A percentile compares a stretch with the other conserved stretches of the same genome.
Evolutionary conservation across 225 moss, liverwort and hornwort genomes (phyloP).

Genomic region (Asterella californica): DNA sequence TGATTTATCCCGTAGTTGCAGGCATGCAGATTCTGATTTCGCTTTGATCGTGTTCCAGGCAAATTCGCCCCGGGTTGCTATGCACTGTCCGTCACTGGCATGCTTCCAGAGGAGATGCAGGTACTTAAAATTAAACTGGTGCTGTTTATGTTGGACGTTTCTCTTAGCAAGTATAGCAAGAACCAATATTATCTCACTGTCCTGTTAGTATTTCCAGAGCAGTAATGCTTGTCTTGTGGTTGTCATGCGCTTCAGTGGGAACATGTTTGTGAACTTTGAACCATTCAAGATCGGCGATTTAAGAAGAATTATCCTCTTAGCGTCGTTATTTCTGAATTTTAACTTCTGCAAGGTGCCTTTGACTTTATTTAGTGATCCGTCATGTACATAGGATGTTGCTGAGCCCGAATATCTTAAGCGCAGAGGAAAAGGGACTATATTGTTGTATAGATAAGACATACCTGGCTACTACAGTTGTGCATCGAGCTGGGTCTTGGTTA

Average conservation of each 20-base stretch:
- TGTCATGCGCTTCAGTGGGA: no score
- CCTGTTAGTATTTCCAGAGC: no score
- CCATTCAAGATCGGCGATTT: background rate
- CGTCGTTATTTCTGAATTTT: no score
- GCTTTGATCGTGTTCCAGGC: constrained; percentile 40
- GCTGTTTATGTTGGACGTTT: constrained; percentile 1
- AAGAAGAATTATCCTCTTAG: no score
- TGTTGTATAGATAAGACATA: no score
- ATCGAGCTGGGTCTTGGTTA: no score
- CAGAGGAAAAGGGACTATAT: no score
- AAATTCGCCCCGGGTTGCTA: constrained; percentile 92
- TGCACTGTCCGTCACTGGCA: constrained; percentile 83
- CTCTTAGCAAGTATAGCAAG: background rate
- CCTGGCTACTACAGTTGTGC: no score
- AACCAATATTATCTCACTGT: background rate
- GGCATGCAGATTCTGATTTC: background rate
- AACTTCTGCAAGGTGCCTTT: no score
- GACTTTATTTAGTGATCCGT: no score
- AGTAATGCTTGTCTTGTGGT: background rate
- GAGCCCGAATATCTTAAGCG: no score
- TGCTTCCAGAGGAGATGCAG: constrained; percentile 96
- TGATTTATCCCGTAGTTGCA: background rate
- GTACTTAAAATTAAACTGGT: constrained; percentile 30
- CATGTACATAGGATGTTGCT: no score
- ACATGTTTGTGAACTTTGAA: background rate